Evolutionary conservation across 2,329 filamentous ascomycete species (phyloP), one percentile per base, ranked within the genome.

Genomic region (Raffaelea arxii): DNA sequence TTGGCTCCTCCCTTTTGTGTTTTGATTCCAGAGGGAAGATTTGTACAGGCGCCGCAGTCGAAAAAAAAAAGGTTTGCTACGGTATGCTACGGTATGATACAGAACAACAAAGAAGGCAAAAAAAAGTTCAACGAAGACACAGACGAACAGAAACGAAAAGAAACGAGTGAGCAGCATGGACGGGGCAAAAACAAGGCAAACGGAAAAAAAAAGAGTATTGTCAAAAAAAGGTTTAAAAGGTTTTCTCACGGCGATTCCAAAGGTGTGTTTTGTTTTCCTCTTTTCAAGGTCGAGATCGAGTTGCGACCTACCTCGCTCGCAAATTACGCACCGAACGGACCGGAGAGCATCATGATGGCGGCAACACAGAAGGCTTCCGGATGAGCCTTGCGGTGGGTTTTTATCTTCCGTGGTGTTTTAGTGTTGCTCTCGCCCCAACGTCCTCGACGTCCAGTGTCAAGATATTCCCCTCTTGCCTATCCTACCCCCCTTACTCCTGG

Each of bases 401-500:
- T n/a, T n/a, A n/a, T n/a, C n/a, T n/a, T n/a, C n/a, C n/a, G n/a
- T n/a, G n/a, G n/a, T n/a, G n/a, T n/a, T n/a, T n/a, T n/a, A n/a
- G n/a, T n/a, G n/a, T n/a, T n/a, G 27, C 27, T 30, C 16, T 9
- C 27, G 9, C 27, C 16, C 27, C 27, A 30, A 16, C 27, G 27
- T 30, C 27, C 27, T 9, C 16, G 9, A 9, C 9, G 27, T 24
- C 18, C 35, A 19, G 12, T 19, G 35, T 19, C 35, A 6, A 37
- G 35, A 37, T 37, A 11, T 42, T 39, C 7, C 25, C 18, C 23
- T 18, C 19, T 14, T n/a, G n/a, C n/a, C n/a, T n/a, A n/a, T n/a
- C 32, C 24, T 18, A 14, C n/a, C 40, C 40, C 19, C 23, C 25
- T 14, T 52, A 60, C 77, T 44, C 52, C 80, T 85, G 82, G 74